Percentiles rank a stretch among this genome's conserved stretches.
phyloP scores from a whole-genome alignment of 805 yeast genomes.

The Lipomyces yamanashiensis region DNA sequence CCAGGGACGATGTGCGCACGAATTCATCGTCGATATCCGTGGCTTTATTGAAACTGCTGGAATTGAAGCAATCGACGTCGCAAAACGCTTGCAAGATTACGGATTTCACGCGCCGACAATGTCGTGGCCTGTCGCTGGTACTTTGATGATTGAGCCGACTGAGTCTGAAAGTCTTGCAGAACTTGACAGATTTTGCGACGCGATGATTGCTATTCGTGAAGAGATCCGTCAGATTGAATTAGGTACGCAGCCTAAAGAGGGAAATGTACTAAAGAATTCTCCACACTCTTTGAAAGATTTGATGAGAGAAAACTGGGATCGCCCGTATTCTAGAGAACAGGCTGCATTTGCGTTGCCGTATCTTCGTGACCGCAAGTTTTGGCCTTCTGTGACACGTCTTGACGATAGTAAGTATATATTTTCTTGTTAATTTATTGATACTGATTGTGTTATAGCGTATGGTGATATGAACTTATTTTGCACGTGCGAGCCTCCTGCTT shows the following conservation, averaged over 20 bases:
- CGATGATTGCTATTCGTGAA: constrained; percentile 77
- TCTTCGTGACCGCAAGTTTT: constrained; percentile 75
- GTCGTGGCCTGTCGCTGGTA: constrained; percentile 98
- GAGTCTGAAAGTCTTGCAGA: constrained; percentile 90
- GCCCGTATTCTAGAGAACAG: constrained; percentile 89
- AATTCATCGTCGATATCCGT: constrained; percentile 89
- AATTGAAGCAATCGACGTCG: constrained; percentile 93
- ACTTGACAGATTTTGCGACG: constrained; percentile 85
- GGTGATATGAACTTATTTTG: constrained; percentile 93
- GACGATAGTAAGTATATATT: constrained; percentile 58
- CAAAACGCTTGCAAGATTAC: constrained; percentile 95
- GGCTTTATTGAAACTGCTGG: constrained; percentile 74
- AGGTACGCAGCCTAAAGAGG: constrained; percentile 65
- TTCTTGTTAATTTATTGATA: background rate
- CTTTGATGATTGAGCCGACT: constrained; percentile 97
- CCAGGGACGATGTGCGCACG: constrained; percentile 89
- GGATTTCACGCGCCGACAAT: constrained; percentile 99
- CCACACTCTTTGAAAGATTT: constrained; percentile 90
- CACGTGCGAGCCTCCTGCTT: constrained; percentile 60
- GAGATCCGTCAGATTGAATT: constrained; percentile 78
- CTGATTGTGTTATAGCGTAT: constrained; percentile 53
- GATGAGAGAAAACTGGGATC: constrained; percentile 74
- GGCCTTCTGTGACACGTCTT: constrained; percentile 94
- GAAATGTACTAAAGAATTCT: constrained; percentile 75
- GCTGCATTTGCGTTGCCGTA: constrained; percentile 91